Base-by-base conservation (phyloP, 345 rosid species). In the Kernera saxatilis region DNA sequence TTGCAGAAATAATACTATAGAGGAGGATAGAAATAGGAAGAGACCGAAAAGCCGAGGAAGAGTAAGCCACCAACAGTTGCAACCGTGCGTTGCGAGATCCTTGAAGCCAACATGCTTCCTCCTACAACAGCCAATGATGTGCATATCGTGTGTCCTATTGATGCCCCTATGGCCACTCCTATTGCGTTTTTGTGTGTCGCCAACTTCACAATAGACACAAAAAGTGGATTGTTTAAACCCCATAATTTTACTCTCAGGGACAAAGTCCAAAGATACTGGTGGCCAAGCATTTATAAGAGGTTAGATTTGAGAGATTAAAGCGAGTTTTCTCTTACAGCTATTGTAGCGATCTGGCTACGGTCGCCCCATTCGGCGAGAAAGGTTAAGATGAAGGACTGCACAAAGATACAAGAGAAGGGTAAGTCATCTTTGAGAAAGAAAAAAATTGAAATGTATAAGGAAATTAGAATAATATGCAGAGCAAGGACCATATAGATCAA, bases 301-400 rank as follows among this genome's bases (percentile, higher is more conserved):
- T 19, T 32, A 25, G 49, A 49, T 27, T 3, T 23, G 40, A 41
- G 69, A 19, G 35, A 75, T 51, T 57, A 60, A 17, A 36, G 12
- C 30, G 36, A 41, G 21, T 66, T 49, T 33, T 62, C 25, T 41
- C 98, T 90, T 85, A 95, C 99, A 72, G 99, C 99, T 69, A 95
- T 95, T 76, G 99, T 95, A 45, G 99, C 99, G 33, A 95, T 95
- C 83, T 95, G 98, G 82, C 99, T 95, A 54, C 98, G 93, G 66
- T 95, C 99, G 0, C 98, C 98, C 99, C 99, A 95, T 82, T 95
- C 99, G 1, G 99, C 99, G 52, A 95, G 80, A 75, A 95, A 95
- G 22, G 99, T 92, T 76, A 95, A 67, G 68, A 95, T 82, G 77
- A 95, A 94, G 49, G 99, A 88, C 99, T 92, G 88, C 84, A 80